Evolutionary conservation across 371 early-diverging fungal species (phyloP).

Genomic region (Mucor velutinosus): DNA sequence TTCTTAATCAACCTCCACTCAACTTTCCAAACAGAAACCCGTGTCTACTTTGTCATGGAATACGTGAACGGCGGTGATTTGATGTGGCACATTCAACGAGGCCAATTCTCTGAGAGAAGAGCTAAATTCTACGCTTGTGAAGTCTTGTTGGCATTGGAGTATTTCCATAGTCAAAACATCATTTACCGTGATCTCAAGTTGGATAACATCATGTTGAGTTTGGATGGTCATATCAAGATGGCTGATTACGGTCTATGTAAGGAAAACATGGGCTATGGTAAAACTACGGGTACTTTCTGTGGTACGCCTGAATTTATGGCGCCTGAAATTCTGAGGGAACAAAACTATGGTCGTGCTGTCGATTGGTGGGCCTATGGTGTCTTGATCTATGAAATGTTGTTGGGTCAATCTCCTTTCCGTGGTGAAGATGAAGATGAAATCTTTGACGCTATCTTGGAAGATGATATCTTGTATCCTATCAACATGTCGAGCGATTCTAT

Average conservation of each 20-base stretch:
- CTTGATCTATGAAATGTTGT: constrained; percentile 95
- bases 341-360: constrained; percentile 89
- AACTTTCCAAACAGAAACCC: constrained; percentile 91
- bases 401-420: constrained; percentile 91
- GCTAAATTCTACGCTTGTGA: constrained; percentile 98
- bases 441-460: constrained; percentile 91
- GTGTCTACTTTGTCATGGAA: constrained; percentile 98
- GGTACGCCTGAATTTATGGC: constrained; percentile 99
- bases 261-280: constrained; percentile 87
- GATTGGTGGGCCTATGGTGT: constrained; percentile 99
- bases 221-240: constrained; percentile 96
- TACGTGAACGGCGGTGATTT: constrained; percentile 99
- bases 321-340: constrained; percentile 95
- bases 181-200: constrained; percentile 98
- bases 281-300: constrained; percentile 90
- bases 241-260: constrained; percentile 99
- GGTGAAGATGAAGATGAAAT: constrained; percentile 96
- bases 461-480: constrained; percentile 89
- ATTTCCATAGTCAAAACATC: constrained; percentile 92
- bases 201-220: constrained; percentile 94
- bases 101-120: constrained; percentile 82
- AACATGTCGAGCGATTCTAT: constrained; percentile 90
- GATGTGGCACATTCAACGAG: constrained; percentile 94
- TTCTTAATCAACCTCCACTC: constrained; percentile 97
- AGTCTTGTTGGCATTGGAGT: constrained; percentile 93